Percentiles rank a stretch among this genome's conserved stretches.
Evolutionary conservation across 345 rosid genomes (phyloP).

Genomic region (Microcos paniculata): DNA sequence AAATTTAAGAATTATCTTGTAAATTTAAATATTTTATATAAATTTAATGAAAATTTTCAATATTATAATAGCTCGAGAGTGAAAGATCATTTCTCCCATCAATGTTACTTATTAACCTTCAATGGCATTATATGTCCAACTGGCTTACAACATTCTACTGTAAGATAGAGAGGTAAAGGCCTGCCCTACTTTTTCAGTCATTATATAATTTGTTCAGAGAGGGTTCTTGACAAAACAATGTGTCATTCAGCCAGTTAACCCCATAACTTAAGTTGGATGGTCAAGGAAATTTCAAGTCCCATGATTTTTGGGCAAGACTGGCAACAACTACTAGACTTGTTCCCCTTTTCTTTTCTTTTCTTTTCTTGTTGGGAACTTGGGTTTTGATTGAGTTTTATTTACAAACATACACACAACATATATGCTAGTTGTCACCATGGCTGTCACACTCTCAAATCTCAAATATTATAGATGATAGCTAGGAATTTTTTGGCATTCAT

Average conservation of each 20-base stretch:
- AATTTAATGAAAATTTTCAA: too few species aligned
- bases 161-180: not conserved
- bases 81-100: too few species aligned
- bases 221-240: not conserved
- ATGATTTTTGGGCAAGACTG: not conserved
- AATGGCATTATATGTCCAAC: not conserved
- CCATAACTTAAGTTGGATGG: not conserved
- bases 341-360: not conserved
- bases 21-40: too few species aligned
- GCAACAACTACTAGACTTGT: not conserved
- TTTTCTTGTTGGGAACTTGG: not conserved
- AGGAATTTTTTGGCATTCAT: conserved; percentile 10
- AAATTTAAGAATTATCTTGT: too few species aligned
- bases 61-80: too few species aligned
- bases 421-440: not conserved
- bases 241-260: not conserved
- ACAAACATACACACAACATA: not conserved
- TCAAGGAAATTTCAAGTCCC: not conserved
- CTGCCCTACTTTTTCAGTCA: not conserved
- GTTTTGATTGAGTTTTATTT: not conserved
- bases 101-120: too few species aligned
- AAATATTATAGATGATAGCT: not conserved
- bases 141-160: not conserved
- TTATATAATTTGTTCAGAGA: not conserved
- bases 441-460: not conserved